Evolutionary conservation across 2,329 filamentous ascomycete species (phyloP).

Genomic region (Xylariaceae sp.): DNA sequence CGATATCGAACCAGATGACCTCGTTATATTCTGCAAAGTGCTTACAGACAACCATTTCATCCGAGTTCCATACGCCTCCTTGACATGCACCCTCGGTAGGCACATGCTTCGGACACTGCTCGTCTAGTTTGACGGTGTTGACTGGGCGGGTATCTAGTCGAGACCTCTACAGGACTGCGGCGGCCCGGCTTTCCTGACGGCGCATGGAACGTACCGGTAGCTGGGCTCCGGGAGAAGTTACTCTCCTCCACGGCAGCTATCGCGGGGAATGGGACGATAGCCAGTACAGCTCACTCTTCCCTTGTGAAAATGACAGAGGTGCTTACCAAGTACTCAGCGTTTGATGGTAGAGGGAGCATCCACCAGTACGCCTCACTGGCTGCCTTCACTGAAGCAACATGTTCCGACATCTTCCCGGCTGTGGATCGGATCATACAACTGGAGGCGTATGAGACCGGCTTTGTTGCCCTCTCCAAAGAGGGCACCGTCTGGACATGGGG

Average conservation of each 20-base stretch:
- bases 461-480: slow-evolving; percentile 35
- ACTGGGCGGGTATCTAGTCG: too few relatives aligned
- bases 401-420: slow-evolving; percentile 15
- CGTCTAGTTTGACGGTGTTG: too few relatives aligned
- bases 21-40: slow-evolving; percentile 35
- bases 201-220: slow-evolving; percentile 9
- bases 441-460: slow-evolving; percentile 41
- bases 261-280: slow-evolving; percentile 27
- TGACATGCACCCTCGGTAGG: slow-evolving; percentile 42
- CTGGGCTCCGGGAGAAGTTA: slow-evolving; percentile 14
- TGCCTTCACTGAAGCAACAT: slow-evolving; percentile 2
- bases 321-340: slow-evolving; percentile 12
- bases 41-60: slow-evolving; percentile 31
- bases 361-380: slow-evolving; percentile 19
- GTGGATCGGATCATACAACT: slow-evolving; percentile 29
- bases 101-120: slow-evolving; percentile 3
- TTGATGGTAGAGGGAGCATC: slow-evolving; percentile 19
- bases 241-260: slow-evolving; percentile 21
- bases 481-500: slow-evolving; percentile 47
- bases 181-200: slow-evolving; percentile 22
- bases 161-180: slow-evolving; percentile 16
- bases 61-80: slow-evolving; percentile 13
- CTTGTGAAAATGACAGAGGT: slow-evolving; percentile 2
- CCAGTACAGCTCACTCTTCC: slow-evolving; percentile 15
- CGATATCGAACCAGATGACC: slow-evolving; percentile 35